Evolutionary conservation across 768 basidiomycete species (phyloP), one percentile per base, ranked within the genome.

Genomic region (Boletus sensibilis): DNA sequence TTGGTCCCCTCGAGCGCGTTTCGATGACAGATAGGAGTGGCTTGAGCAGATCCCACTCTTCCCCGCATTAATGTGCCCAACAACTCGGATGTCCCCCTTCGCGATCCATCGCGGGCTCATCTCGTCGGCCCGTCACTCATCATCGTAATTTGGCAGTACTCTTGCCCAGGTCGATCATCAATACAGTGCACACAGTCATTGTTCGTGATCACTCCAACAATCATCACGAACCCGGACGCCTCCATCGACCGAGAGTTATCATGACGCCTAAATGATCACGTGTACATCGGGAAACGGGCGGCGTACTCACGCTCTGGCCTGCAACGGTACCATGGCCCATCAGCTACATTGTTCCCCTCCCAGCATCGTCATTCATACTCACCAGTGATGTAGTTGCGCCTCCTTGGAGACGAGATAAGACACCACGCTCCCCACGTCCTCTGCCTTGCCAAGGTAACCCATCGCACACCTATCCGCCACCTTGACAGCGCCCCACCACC

Each of bases 321-420:
- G 37, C 20, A 53, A 38, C 16, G 29, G 20, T 11, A 16, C 10
- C 10, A 9, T 34, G 11, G 3, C n/a, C 18, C 37, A 27, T 59
- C 58, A 41, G 29, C 31, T 31, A 31, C 11, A 5, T 16, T 2
- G 23, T 25, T 14, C 20, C 7, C 4, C 16, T 54, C 13, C 9
- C 41, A 35, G 4, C 40, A 37, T 46, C 14, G 20, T 25, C 20
- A 27, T 45, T n/a, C 12, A 13, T 18, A 34, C 64, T 57, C 49
- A 67, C 69, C 74, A 4, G 66, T 68, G 27, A 72, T 66, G 29
- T 65, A 68, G 44, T 58, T 58, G 55, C 2, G 66, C 63, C 43
- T 65, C 69, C 58, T 66, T 68, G 18, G 72, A 68, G 21, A 64
- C 68, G 13, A 76, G 58, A 47, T 64, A 74, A 14, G 70, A 70